Evolutionary conservation across 1,139 yeast species (phyloP), one percentile per base, ranked within the genome.

Genomic region (Williopsis jadinii): DNA sequence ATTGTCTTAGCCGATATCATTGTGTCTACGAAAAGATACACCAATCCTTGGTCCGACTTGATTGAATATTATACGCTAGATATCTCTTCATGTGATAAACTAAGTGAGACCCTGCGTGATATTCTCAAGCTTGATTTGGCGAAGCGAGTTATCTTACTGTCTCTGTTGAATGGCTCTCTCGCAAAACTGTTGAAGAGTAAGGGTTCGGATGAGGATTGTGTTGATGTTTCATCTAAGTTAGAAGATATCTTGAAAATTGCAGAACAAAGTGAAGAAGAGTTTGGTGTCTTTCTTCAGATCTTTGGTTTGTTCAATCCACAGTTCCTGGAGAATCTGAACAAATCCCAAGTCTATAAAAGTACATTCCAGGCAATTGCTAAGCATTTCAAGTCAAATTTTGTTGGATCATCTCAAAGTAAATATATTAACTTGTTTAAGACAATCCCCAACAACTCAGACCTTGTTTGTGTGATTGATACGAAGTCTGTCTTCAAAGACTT

Each of bases 131-230:
- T 66, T 10, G 44, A 51, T 2, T 12, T 46, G 2, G 35, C 45
- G 2, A 47, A 50, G 9, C 50, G 46, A 30, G 29, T 40, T 2
- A 44, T 51, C 11, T 36, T 67, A 13, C 43, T 67, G 13, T 49
- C 54, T 9, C 37, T 63, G 24, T 45, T 65, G 1, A 53, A 54
- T 43, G 70, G 68, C 6, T 51, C 59, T 11, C 35, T 54, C 9
- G 46, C 60, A 3, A 32, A 43, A 4, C 13, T 50, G 5, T 41
- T 44, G 14, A 34, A 32, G 29, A 42, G 43, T 6, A 32, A n/a
- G 43, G 41, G 13, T 41, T 12, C 36, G 41, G 45, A 35, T 28
- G 47, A 13, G 37, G 48, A 48, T n/a, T 15, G 30, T n/a, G 34
- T 40, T 15, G 39, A 36, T 12, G 19, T 46, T n/a, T 43, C 48